Evolutionary conservation across 177 flowering plant species (phyloP).

Genomic region (Tripterygium wilfordii): DNA sequence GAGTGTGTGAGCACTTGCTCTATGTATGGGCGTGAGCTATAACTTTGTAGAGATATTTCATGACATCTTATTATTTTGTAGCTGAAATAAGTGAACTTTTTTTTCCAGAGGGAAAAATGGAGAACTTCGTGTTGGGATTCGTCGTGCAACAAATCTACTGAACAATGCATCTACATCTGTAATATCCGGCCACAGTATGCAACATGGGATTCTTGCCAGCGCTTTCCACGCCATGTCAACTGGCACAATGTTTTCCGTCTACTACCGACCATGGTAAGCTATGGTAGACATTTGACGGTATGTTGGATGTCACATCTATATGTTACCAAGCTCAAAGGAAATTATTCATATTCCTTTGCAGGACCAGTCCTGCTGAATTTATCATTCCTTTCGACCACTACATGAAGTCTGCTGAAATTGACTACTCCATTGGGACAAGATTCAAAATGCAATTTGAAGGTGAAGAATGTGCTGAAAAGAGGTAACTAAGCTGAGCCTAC

Average conservation of each 20-base stretch:
- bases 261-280: constrained; percentile 56
- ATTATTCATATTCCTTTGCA: constrained; percentile 17
- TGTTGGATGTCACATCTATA: too few relatives aligned
- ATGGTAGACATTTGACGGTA: too few relatives aligned
- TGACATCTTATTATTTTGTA: too few relatives aligned
- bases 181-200: constrained; percentile 54
- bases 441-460: constrained; percentile 47
- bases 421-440: constrained; percentile 34
- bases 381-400: constrained; percentile 36
- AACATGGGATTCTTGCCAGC: constrained; percentile 53
- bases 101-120: constrained; percentile 48
- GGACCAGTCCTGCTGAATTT: constrained; percentile 53
- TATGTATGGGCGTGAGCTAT: too few relatives aligned
- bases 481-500: constrained; percentile 18
- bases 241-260: constrained; percentile 43
- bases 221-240: constrained; percentile 55
- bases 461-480: constrained; percentile 38
- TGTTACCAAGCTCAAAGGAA: too few relatives aligned
- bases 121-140: constrained; percentile 52
- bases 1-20: too few relatives aligned
- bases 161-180: constrained; percentile 26
- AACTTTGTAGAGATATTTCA: too few relatives aligned
- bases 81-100: too few relatives aligned
- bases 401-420: constrained; percentile 21
- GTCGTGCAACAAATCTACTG: constrained; percentile 30